A percentile compares a stretch with the other conserved stretches of the same genome.
These are phyloP conservation scores for Cryptococcus maquisensis DNA, from an alignment of 1,284 basidiomycete species.

Conservation along the genomic window DNA sequence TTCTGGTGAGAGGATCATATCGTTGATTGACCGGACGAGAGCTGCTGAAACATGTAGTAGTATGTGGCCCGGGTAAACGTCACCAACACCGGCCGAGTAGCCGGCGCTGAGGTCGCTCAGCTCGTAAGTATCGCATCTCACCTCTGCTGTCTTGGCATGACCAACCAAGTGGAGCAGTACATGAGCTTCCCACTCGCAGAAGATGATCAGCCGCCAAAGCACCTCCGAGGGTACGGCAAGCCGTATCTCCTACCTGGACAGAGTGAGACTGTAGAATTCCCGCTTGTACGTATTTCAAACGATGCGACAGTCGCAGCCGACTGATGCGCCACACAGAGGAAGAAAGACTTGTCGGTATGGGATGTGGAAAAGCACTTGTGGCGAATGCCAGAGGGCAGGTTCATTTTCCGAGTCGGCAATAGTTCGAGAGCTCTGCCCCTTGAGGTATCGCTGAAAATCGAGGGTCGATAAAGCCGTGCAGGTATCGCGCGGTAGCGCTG, in stretches of 20 bases:
- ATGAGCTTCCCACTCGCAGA: constrained; percentile 45
- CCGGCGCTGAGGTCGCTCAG: constrained; percentile 49
- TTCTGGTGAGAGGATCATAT: constrained; percentile 17
- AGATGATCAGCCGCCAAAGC: constrained; percentile 42
- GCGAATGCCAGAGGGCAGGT: constrained; percentile 42
- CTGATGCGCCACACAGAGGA: constrained; percentile 26
- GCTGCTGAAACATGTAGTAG: constrained; percentile 21
- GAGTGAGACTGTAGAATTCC: constrained; percentile 36
- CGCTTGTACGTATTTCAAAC: constrained; percentile 39
- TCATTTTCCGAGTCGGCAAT: constrained; percentile 38
- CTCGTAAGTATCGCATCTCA: constrained; percentile 9
- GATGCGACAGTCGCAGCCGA: too few relatives aligned
- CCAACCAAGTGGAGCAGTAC: constrained; percentile 39
- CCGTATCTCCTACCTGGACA: constrained; percentile 39
- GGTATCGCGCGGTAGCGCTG: background rate
- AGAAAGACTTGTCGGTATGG: constrained; percentile 51
- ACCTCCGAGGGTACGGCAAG: constrained; percentile 47
- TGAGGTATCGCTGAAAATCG: constrained; percentile 4
- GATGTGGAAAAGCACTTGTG: constrained; percentile 45
- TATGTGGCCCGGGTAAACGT: constrained; percentile 31
- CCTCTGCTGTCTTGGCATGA: too few relatives aligned
- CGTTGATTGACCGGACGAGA: too few relatives aligned
- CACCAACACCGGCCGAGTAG: constrained; percentile 45
- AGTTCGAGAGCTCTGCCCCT: constrained; percentile 41
- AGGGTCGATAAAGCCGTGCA: constrained; percentile 1